Evolutionary conservation across 2,329 filamentous ascomycete species (phyloP), one percentile per base, ranked within the genome.

Genomic region (Aspergillus fumigatus): DNA sequence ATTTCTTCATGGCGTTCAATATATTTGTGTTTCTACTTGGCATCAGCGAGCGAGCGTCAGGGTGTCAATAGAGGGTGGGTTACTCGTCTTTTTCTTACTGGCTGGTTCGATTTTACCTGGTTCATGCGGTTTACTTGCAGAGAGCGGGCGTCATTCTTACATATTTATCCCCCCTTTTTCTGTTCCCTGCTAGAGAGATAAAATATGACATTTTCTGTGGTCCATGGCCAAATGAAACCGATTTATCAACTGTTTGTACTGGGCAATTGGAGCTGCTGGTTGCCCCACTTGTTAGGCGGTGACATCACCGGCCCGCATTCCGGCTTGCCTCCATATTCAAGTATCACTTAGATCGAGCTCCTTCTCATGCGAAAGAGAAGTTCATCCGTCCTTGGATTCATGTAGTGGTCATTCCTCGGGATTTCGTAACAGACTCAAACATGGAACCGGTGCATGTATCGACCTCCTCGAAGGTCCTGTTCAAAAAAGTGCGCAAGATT

Each of bases 401-500:
- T 32, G 10, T 29, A 10, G 14, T 14, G 32, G 10, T 17, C 14
- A 38, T 38, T 38, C 14, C 17, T 17, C n/a, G 6, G 14, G 14
- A 9, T n/a, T 26, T 21, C n/a, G 47, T 19, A 48, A 48, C 47
- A 48, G 43, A n/a, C n/a, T 49, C n/a, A 50, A 63, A 8, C 32
- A 73, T 74, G 65, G 71, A 73, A 48, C 62, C 69, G 7, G 63
- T 65, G 48, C 70, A 74, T 62, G 62, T 91, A 82, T 87, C 88
- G 59, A 76, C 83, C 61, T 78, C 86, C 26, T 90, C 92, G 23
- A 89, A 86, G 74, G 86, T 89, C 65, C 79, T 96, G 53, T 80
- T 99, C 56, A 77, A 80, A 64, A 93, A 90, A 75, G 91, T 92
- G 69, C 89, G 88, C 81, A 90, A 88, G 72, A 88, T 99, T 79